Evolutionary conservation across 352 stramenopile species (phyloP), one percentile per base, ranked within the genome.

Genomic region (Globisporangium emineosum): DNA sequence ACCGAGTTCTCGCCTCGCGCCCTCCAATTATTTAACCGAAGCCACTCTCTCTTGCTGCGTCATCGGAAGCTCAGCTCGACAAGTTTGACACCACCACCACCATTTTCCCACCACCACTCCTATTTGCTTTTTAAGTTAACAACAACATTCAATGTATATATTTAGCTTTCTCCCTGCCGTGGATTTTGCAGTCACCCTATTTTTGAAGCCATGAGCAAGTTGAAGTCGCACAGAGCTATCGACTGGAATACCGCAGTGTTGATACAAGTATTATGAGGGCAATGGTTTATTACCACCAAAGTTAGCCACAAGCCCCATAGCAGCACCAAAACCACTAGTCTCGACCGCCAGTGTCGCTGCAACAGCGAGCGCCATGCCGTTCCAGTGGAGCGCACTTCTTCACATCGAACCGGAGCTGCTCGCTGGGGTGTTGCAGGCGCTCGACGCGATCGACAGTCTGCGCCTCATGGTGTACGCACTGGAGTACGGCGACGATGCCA

Each of bases 11-110:
- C 27, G 9, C 5, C 23, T 27, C 19, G 37, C 15, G 9, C 5
- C 43, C 29, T 45, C 30, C 27, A 30, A 42, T 19, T 66, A 66
- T 66, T 66, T 66, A 60, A 45, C 21, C 35, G 1, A 30, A 29
- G 45, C 29, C 56, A 65, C 55, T 65, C 56, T 53, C 52, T 70
- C 59, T 19, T 51, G 64, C 64, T 62, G 51, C 52, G 64, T 70
- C 64, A 70, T 66, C 58, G 64, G 64, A 70, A 70, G 64, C 64
- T 55, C 59, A 66, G 64, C 57, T 63, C 49, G 63, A 49, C 37
- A 45, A 43, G 45, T 57, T 60, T 50, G 33, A 29, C 45, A 19
- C 52, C n/a, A n/a, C n/a, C n/a, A n/a, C n/a, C n/a, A 45, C 13
- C 37, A 63, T 17, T 35, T 33, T 35, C 23, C 35, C n/a, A n/a